Evolutionary conservation across 371 early-diverging fungal genomes (phyloP).

Genomic region (Actinomortierella wolfii): DNA sequence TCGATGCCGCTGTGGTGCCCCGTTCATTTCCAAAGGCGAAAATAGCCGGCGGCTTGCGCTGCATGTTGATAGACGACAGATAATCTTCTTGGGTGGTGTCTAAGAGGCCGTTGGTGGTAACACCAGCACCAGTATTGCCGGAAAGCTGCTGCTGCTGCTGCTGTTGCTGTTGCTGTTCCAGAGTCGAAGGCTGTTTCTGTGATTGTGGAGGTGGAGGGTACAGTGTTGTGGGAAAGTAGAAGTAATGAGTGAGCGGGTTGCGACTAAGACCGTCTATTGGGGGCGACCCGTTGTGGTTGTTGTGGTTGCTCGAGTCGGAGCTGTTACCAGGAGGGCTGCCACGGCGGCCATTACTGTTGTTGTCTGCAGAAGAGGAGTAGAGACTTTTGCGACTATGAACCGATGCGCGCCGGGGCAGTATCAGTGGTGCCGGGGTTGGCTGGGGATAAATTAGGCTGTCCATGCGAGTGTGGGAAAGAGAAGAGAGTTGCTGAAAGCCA

Average conservation of each 20-base stretch:
- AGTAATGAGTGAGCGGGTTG: constrained; percentile 10
- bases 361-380: not conserved
- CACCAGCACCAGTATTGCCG: too few relatives aligned
- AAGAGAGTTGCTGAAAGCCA: not conserved
- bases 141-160: too few relatives aligned
- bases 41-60: too few relatives aligned
- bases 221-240: constrained; percentile 6
- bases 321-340: not conserved
- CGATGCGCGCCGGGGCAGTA: constrained; percentile 29
- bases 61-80: too few relatives aligned
- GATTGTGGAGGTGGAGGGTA: constrained; percentile 3
- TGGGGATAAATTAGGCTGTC: constrained; percentile 20
- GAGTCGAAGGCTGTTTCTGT: not conserved
- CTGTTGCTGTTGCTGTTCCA: too few relatives aligned
- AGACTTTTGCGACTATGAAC: constrained; percentile 12
- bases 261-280: not conserved
- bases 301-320: not conserved
- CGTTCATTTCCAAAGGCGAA: not conserved
- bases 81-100: too few relatives aligned
- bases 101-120: too few relatives aligned
- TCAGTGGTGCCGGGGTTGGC: constrained; percentile 22
- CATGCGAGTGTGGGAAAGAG: constrained; percentile 12
- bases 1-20: not conserved
- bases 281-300: not conserved
- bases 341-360: constrained; percentile 5